These are phyloP conservation scores for Aspergillus sp. DNA, from an alignment of 2,329 filamentous ascomycete genomes.

Conservation along the genomic window DNA sequence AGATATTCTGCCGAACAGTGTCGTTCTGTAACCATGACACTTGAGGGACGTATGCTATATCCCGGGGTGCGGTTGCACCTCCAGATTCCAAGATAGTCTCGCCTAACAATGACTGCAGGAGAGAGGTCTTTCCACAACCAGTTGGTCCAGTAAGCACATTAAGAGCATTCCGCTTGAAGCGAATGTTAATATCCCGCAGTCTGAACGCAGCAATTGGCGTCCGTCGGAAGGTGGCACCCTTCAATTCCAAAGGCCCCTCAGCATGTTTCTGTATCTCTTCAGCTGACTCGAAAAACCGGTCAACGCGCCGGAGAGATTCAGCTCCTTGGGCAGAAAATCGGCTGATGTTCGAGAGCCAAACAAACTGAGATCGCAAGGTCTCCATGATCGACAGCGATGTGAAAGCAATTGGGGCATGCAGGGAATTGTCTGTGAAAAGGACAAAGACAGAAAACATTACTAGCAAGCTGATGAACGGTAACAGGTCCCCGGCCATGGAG, in stretches of 20 bases:
- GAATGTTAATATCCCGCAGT: constrained; percentile 36
- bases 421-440: constrained; percentile 40
- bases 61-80: constrained; percentile 40
- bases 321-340: constrained; percentile 38
- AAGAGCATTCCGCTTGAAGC: constrained; percentile 49
- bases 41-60: constrained; percentile 53
- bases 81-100: constrained; percentile 21
- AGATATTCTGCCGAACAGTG: constrained; percentile 58
- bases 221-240: constrained; percentile 44
- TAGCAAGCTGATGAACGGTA: constrained; percentile 48
- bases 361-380: constrained; percentile 48
- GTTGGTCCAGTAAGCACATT: constrained; percentile 51
- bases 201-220: constrained; percentile 47
- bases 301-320: constrained; percentile 47
- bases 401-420: constrained; percentile 53
- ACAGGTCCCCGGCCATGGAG: constrained; percentile 46
- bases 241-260: constrained; percentile 44
- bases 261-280: constrained; percentile 45
- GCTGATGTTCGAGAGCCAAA: constrained; percentile 44
- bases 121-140: constrained; percentile 53
- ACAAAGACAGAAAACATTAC: constrained; percentile 51
- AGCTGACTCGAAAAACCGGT: constrained; percentile 49
- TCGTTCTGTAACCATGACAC: constrained; percentile 61
- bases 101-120: constrained; percentile 33
- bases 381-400: constrained; percentile 51